Evolutionary conservation across 1,284 basidiomycete genomes (phyloP), one percentile per base, ranked within the genome.

Genomic region (Pyrrhoderma noxium): DNA sequence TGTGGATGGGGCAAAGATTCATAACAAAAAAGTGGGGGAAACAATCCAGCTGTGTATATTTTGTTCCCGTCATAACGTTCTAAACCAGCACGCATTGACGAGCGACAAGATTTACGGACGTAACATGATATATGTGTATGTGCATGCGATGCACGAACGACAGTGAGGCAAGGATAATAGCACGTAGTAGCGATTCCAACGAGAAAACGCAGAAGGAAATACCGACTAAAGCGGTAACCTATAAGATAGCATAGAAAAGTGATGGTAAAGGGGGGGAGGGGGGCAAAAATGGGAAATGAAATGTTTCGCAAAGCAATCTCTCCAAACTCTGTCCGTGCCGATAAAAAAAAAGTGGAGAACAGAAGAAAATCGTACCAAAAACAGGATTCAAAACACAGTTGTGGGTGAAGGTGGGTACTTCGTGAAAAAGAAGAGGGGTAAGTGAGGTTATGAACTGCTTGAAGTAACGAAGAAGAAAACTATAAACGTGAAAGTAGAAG

Each of bases 291-390:
- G 18, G n/a, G 47, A 36, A 41, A 45, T 25, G 34, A 41, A 36
- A 39, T 53, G 46, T 53, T 49, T 53, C 52, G 52, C 52, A 36
- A 53, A 53, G 49, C 22, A 47, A 37, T 41, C 41, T 53, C 52
- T 53, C 52, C 47, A 45, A 38, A 48, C 41, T 53, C 45, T 43
- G 43, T 53, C 52, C 47, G 47, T 53, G 52, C 45, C 52, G 46
- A 48, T 39, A 37, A 11, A 37, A 40, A n/a, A 19, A 9, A 40
- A 35, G 14, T 34, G 16, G 38, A 23, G 23, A 8, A 3, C 3
- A 14, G 38, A 19, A 4, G 49, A 21, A 14, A 38, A 34, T 50
- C 18, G 27, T 21, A 22, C 18, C 35, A 21, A 25, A 49, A 22
- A 40, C n/a, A 11, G 38, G 22, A 41, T 16, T 3, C n/a, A n/a